These are phyloP conservation scores for Saccharum hybrid DNA, from an alignment of 202 grass and related monocot species.

Conservation along the genomic window DNA sequence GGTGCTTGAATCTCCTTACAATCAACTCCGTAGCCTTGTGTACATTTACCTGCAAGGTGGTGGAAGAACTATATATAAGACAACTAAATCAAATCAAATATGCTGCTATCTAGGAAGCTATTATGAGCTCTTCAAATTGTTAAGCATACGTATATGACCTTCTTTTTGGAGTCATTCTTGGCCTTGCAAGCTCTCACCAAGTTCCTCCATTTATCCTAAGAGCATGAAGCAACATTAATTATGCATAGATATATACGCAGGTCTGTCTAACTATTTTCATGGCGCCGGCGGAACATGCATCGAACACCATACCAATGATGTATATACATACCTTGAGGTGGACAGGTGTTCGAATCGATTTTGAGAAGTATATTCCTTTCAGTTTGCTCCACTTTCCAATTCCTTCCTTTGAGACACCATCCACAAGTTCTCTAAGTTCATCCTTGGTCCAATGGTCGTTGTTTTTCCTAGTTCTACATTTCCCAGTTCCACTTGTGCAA, in stretches of 20 bases:
- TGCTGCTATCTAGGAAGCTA: too few relatives aligned
- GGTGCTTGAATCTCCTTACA: not conserved
- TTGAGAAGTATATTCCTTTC: not conserved
- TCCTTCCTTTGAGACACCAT: not conserved
- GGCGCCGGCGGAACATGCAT: too few relatives aligned
- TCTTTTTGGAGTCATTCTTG: too few relatives aligned
- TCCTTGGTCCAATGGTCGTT: not conserved
- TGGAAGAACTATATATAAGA: too few relatives aligned
- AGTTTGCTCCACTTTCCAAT: constrained; percentile 9
- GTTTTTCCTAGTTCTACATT: not conserved
- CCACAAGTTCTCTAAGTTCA: not conserved
- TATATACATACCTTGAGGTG: constrained; percentile 1
- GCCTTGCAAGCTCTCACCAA: too few relatives aligned
- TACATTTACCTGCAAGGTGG: not conserved
- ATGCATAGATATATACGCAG: too few relatives aligned
- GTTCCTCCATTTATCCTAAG: too few relatives aligned
- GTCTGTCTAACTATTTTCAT: too few relatives aligned
- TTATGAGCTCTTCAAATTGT: too few relatives aligned
- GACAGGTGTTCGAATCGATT: not conserved
- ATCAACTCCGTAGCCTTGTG: not conserved
- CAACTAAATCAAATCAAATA: too few relatives aligned
- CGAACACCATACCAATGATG: not conserved
- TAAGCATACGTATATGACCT: too few relatives aligned
- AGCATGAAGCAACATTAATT: too few relatives aligned
- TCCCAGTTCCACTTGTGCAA: not conserved